Evolutionary conservation across 148 eudicot species (phyloP).

Genomic region (Rhododendron ovatum): DNA sequence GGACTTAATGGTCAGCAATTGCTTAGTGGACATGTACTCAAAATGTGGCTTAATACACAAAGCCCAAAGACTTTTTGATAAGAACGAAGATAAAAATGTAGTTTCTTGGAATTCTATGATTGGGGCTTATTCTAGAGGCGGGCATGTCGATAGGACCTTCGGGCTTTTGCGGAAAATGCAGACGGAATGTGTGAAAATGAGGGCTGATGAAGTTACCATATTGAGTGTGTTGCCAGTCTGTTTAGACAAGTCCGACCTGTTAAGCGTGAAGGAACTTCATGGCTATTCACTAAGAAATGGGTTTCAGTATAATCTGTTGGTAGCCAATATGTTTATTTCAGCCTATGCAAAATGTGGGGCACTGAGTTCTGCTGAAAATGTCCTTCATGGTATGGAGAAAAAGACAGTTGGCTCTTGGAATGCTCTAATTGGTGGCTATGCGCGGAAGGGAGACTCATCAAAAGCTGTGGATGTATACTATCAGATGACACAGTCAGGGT

Average conservation of each 20-base stretch:
- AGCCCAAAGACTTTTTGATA: constrained; percentile 39
- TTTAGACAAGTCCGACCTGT: constrained; percentile 22
- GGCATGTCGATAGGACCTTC: constrained; percentile 27
- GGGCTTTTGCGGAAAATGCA: constrained; percentile 43
- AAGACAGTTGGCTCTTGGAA: constrained; percentile 59
- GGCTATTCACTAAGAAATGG: constrained; percentile 47
- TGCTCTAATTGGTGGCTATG: constrained; percentile 51
- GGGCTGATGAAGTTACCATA: constrained; percentile 44
- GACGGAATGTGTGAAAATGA: constrained; percentile 10
- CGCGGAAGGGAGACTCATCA: constrained; percentile 48
- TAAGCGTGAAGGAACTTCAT: constrained; percentile 60
- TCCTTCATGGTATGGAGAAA: constrained; percentile 27
- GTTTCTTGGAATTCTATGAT: constrained; percentile 69
- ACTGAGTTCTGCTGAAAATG: constrained; percentile 28
- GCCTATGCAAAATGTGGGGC: constrained; percentile 60
- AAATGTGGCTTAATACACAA: constrained; percentile 45
- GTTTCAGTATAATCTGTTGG: constrained; percentile 33
- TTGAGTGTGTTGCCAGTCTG: constrained; percentile 52
- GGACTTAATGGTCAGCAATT: constrained; percentile 48
- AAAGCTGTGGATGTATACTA: constrained; percentile 36
- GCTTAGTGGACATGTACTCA: constrained; percentile 65
- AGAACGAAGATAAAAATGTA: constrained; percentile 30
- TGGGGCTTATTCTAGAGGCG: constrained; percentile 41
- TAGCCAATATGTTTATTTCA: constrained; percentile 47
- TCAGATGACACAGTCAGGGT: constrained; percentile 38